A percentile compares a stretch with the other conserved stretches of the same genome.
Evolutionary conservation across 371 early-diverging fungal genomes (phyloP).

Genomic region (Spiromyces aspiralis): DNA sequence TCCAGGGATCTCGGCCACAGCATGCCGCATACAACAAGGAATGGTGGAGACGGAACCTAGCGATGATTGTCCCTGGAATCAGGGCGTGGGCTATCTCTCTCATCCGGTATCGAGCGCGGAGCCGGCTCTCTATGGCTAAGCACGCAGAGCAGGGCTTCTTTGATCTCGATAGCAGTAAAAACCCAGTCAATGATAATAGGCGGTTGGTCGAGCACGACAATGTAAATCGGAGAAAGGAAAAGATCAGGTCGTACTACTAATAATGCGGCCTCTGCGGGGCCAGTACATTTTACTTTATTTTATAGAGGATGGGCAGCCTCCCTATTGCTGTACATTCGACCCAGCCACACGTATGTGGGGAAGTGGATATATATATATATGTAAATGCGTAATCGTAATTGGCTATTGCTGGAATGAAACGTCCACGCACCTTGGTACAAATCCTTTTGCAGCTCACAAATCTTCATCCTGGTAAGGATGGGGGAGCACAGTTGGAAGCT

Average conservation of each 20-base stretch:
- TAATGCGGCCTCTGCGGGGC: too few species aligned
- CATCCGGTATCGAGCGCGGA: slow-evolving; percentile 3
- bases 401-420: too few species aligned
- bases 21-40: slow-evolving; percentile 57
- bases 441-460: too few species aligned
- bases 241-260: slow-evolving; percentile 26
- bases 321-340: too few species aligned
- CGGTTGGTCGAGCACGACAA: not conserved
- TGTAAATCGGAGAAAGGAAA: slow-evolving; percentile 21
- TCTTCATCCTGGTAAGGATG: not conserved
- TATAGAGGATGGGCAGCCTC: too few species aligned
- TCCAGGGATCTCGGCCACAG: slow-evolving; percentile 46
- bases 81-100: slow-evolving; percentile 28
- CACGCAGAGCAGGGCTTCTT: slow-evolving; percentile 8
- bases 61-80: slow-evolving; percentile 48
- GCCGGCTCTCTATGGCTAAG: slow-evolving; percentile 3
- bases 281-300: too few species aligned
- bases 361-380: too few species aligned
- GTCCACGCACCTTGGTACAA: too few species aligned
- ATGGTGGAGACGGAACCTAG: slow-evolving; percentile 55
- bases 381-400: too few species aligned
- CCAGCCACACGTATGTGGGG: too few species aligned
- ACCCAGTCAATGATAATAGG: not conserved
- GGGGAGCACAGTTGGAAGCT: not conserved
- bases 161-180: not conserved